phyloP scores from a whole-genome alignment of 768 basidiomycete species.

The Termitomyces titanicus region DNA sequence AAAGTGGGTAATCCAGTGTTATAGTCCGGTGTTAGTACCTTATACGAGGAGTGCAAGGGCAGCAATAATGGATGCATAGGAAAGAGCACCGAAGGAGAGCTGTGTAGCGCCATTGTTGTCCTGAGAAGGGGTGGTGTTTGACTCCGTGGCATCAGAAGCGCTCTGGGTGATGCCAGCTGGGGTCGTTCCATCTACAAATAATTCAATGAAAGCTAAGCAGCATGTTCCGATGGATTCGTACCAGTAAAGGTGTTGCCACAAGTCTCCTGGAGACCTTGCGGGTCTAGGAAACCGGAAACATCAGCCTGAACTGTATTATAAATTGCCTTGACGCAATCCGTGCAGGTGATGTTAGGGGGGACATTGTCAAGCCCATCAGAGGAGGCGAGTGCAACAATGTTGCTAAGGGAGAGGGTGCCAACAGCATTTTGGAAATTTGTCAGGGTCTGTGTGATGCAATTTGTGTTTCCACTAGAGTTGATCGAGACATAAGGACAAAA shows the following conservation, averaged over 20 bases:
- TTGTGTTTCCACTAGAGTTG: constrained; percentile 29
- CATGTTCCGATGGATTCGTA: constrained; percentile 22
- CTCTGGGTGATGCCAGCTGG: constrained; percentile 9
- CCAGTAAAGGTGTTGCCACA: constrained; percentile 55
- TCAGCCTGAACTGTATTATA: constrained; percentile 39
- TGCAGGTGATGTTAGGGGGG: constrained; percentile 42
- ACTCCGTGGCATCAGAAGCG: not conserved
- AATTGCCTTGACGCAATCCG: constrained; percentile 48
- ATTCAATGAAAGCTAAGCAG: not conserved
- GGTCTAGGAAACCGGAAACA: constrained; percentile 30
- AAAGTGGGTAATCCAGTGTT: not conserved
- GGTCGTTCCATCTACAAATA: constrained; percentile 5
- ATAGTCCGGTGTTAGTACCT: not conserved
- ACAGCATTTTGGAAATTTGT: constrained; percentile 41
- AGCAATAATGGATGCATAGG: not conserved
- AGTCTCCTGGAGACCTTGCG: constrained; percentile 23
- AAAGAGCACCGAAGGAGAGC: not conserved
- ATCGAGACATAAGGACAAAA: not conserved
- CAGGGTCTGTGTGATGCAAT: constrained; percentile 57
- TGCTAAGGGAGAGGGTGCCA: constrained; percentile 34
- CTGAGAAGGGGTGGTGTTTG: not conserved
- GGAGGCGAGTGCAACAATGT: constrained; percentile 19
- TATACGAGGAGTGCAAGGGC: constrained; percentile 1
- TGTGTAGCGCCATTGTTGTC: not conserved
- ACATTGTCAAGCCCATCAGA: constrained; percentile 9